A percentile compares a stretch with the other conserved stretches of the same genome.
These are phyloP conservation scores for Xylariaceae sp. DNA, from an alignment of 2,329 filamentous ascomycete genomes.

Conservation along the genomic window DNA sequence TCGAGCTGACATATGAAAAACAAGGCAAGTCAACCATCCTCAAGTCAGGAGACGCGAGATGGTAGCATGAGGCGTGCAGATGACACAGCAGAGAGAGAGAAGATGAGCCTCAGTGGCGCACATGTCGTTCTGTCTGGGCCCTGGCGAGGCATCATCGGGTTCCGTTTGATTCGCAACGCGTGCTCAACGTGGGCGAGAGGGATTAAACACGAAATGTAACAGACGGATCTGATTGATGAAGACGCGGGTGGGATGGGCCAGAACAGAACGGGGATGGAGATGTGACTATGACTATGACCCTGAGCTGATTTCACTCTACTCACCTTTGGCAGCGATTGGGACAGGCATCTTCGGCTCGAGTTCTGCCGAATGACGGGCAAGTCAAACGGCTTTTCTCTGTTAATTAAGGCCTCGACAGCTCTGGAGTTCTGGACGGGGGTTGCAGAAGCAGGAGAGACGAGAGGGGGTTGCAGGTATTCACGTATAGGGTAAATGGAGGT, in stretches of 20 bases:
- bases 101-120: neutral
- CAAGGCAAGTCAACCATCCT: neutral
- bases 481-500: too few relatives aligned
- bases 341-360: conserved; percentile 32
- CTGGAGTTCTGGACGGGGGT: too few relatives aligned
- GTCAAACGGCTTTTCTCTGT: conserved; percentile 1
- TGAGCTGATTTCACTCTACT: conserved; percentile 17
- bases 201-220: neutral
- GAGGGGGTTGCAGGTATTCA: too few relatives aligned
- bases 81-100: conserved; percentile 4
- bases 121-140: conserved; percentile 2
- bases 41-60: neutral
- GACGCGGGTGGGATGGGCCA: conserved; percentile 5
- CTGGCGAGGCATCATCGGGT: conserved; percentile 23
- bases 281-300: too few relatives aligned
- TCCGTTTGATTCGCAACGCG: conserved; percentile 24
- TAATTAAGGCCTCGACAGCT: neutral
- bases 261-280: too few relatives aligned
- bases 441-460: too few relatives aligned
- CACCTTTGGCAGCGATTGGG: conserved; percentile 37
- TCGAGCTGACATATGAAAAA: neutral
- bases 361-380: conserved; percentile 2
- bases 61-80: neutral
- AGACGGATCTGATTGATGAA: neutral
- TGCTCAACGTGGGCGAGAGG: conserved; percentile 21